These are phyloP conservation scores for Ziziphus jujuba DNA, from an alignment of 306 rosid genomes.

Conservation along the genomic window DNA sequence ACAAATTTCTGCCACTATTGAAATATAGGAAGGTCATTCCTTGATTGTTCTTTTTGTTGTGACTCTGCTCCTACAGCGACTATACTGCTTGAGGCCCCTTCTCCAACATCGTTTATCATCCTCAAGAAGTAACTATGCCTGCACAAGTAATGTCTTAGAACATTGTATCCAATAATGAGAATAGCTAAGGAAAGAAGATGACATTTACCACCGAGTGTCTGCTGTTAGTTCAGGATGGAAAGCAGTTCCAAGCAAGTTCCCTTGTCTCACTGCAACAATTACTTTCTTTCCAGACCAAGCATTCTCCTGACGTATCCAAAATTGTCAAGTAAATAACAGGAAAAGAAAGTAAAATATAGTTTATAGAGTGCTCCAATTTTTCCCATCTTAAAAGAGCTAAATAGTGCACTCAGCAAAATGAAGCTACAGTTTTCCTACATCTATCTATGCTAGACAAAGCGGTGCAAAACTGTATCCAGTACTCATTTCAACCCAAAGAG, in stretches of 20 bases:
- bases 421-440: neutral
- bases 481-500: too few relatives aligned
- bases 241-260: slow-evolving; percentile 82
- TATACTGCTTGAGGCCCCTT: slow-evolving; percentile 61
- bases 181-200: neutral
- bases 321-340: slow-evolving; percentile 10
- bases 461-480: neutral
- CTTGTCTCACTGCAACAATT: slow-evolving; percentile 90
- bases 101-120: slow-evolving; percentile 52
- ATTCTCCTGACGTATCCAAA: slow-evolving; percentile 55
- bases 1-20: slow-evolving; percentile 32
- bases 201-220: slow-evolving; percentile 78
- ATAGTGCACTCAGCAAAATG: neutral
- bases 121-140: slow-evolving; percentile 96
- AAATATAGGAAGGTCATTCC: slow-evolving; percentile 74
- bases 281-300: slow-evolving; percentile 51
- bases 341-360: slow-evolving; percentile 3
- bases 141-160: slow-evolving; percentile 40
- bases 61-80: slow-evolving; percentile 32
- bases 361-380: neutral
- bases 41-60: slow-evolving; percentile 27
- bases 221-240: slow-evolving; percentile 98
- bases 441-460: neutral
- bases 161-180: slow-evolving; percentile 10
- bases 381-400: neutral